Conservation (phyloP, 306 rosid species). For the Benincasa hispida region DNA sequence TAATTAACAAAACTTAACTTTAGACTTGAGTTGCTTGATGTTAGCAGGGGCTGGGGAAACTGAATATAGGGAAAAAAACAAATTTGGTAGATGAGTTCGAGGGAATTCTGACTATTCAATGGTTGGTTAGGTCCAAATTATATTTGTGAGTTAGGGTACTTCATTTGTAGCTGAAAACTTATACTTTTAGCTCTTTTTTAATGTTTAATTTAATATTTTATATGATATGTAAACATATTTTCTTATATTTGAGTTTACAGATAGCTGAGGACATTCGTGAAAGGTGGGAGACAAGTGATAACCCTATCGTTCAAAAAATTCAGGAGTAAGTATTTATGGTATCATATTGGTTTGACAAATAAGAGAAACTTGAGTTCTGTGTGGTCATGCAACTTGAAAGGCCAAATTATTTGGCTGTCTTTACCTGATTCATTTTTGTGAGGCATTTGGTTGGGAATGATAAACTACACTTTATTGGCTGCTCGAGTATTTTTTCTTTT, state of each 20-base stretch:
- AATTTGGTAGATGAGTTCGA: no score
- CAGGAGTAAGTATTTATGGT: conserved; percentile 48
- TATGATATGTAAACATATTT: conserved; percentile 1
- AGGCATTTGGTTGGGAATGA: background rate
- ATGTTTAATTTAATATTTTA: conserved; percentile 14
- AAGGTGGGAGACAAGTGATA: conserved; percentile 66
- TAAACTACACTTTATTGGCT: background rate
- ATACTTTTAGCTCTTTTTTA: background rate
- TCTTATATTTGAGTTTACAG: conserved; percentile 38
- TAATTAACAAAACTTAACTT: no score
- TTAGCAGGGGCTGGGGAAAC: no score
- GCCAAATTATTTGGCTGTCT: background rate
- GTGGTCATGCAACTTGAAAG: background rate
- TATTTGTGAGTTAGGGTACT: no score
- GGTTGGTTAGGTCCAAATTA: no score
- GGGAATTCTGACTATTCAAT: no score
- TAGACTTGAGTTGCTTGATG: no score
- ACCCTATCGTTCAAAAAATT: conserved; percentile 63
- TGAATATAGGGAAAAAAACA: no score
- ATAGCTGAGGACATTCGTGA: conserved; percentile 77
- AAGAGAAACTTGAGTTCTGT: background rate
- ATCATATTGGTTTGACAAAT: background rate
- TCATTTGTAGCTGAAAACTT: no score
- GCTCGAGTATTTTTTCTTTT: no score
- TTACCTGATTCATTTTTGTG: background rate